A percentile compares a stretch with the other conserved stretches of the same genome.
Evolutionary conservation across 257 asterid genomes (phyloP).

Genomic region (Solanum rostratum): DNA sequence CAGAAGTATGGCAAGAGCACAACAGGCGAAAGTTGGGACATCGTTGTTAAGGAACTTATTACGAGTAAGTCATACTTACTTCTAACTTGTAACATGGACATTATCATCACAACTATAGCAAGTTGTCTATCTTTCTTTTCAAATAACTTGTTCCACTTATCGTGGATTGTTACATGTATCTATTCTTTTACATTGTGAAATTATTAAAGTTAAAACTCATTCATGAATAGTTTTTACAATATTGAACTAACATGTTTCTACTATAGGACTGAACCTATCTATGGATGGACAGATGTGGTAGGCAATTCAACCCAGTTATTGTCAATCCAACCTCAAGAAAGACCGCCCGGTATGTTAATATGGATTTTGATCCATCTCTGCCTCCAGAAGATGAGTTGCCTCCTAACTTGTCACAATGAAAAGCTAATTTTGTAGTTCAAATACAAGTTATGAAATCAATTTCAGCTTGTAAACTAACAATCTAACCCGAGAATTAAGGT

Average conservation of each 20-base stretch:
- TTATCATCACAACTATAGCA: background rate
- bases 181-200: background rate
- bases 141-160: no score
- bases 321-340: conserved; percentile 74
- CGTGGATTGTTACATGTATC: no score
- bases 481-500: no score
- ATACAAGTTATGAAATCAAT: no score
- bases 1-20: conserved; percentile 98
- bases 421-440: background rate
- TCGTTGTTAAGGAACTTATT: conserved; percentile 83
- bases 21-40: conserved; percentile 99
- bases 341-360: conserved; percentile 79
- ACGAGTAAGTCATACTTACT: conserved; percentile 59
- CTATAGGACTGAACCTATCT: conserved; percentile 92
- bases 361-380: conserved; percentile 57
- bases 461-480: no score
- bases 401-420: conserved; percentile 14
- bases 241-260: background rate
- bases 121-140: no score
- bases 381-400: conserved; percentile 31
- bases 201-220: background rate
- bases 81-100: background rate
- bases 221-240: background rate
- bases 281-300: conserved; percentile 99
- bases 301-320: conserved; percentile 89